phyloP scores from a whole-genome alignment of 441 rosid genomes.

The Hura crepitans region DNA sequence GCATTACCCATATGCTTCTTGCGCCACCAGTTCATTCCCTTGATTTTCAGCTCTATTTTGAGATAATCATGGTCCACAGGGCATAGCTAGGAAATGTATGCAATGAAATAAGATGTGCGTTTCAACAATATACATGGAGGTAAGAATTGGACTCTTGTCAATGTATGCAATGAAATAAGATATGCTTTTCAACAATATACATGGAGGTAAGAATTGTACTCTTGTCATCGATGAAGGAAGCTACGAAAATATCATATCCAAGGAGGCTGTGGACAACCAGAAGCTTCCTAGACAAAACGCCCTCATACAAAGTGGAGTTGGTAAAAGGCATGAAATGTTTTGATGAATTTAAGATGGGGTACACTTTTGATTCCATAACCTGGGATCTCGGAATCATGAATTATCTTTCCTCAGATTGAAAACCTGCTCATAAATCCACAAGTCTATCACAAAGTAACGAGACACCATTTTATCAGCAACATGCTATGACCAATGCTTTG shows the following conservation, averaged over 20 bases:
- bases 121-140: not conserved
- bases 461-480: too few species aligned
- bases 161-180: too few species aligned
- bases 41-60: not conserved
- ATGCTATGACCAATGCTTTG: not conserved
- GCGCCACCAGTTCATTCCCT: not conserved
- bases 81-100: not conserved
- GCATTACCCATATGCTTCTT: not conserved
- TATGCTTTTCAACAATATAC: too few species aligned
- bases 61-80: not conserved
- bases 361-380: too few species aligned
- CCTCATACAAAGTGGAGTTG: not conserved
- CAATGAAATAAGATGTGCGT: not conserved
- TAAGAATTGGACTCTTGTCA: too few species aligned
- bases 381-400: too few species aligned
- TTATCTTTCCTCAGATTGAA: too few species aligned
- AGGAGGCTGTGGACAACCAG: not conserved
- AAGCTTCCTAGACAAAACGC: not conserved
- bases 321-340: not conserved
- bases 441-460: too few species aligned
- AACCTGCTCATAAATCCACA: too few species aligned
- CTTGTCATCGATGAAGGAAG: not conserved
- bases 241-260: not conserved
- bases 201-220: too few species aligned
- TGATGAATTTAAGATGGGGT: too few species aligned